Percentiles rank a stretch among this genome's conserved stretches.
Evolutionary conservation across 225 moss, liverwort and hornwort species (phyloP).

Genomic region (Pseudisothecium myosuroides): DNA sequence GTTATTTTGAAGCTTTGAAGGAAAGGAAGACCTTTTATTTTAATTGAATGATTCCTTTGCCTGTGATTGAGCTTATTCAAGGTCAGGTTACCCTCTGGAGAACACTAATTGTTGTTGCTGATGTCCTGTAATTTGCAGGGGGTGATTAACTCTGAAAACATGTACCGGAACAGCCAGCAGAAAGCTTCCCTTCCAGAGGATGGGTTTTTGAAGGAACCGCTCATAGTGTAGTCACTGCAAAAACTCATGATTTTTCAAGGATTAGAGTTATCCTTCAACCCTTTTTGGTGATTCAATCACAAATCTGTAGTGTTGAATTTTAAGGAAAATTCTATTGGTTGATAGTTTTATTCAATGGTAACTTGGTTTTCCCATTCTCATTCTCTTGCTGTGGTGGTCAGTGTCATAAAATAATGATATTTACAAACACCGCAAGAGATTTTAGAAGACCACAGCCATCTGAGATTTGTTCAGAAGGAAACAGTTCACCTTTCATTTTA

Average conservation of each 20-base stretch:
- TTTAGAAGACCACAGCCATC: neutral
- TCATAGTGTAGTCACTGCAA: neutral
- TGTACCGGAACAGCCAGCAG: conserved; percentile 36
- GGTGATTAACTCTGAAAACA: conserved; percentile 61
- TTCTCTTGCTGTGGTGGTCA: neutral
- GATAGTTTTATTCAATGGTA: neutral
- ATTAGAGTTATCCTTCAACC: neutral
- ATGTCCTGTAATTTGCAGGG: conserved; percentile 26
- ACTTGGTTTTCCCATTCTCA: neutral
- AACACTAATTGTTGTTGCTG: neutral
- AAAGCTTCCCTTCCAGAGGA: conserved; percentile 8
- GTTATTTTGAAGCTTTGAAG: neutral
- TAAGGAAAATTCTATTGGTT: neutral
- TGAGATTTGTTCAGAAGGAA: neutral
- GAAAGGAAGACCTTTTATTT: neutral
- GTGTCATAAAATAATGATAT: neutral
- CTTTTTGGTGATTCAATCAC: neutral
- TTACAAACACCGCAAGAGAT: neutral
- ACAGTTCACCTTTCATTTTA: neutral
- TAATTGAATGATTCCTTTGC: neutral
- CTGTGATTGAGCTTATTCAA: neutral
- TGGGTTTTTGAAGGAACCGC: conserved; percentile 39
- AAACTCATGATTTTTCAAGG: neutral
- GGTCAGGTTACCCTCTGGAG: neutral
- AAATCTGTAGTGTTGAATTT: neutral